Base-by-base conservation (phyloP, 2,329 filamentous ascomycete genomes). In the Colletotrichum sp. region DNA sequence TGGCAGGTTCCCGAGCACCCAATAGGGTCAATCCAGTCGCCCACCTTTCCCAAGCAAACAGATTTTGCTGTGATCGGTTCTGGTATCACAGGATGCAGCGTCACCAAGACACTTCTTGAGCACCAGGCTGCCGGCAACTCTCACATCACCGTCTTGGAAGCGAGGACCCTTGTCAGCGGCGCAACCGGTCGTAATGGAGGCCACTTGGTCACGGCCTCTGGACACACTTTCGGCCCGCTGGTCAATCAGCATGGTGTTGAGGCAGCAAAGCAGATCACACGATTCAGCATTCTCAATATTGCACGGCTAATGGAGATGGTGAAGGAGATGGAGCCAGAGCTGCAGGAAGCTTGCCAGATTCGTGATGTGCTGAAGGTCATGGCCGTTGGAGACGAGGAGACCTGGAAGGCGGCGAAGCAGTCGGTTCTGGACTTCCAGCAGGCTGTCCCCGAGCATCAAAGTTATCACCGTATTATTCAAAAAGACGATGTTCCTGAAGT, bases 21-120 rank as follows among this genome's bases (percentile, higher is more conserved):
- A 18, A 75, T 79, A 5, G 76, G 44, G 13, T 67, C 63, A n/a
- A 60, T 62, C 1, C 70, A 72, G 34, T 72, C 70, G 3, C 13
- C 70, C 5, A 44, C 79, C 26, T 36, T 79, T 3, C 79, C 79
- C 44, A 72, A 69, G 26, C 28, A 15, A 1, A 39, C 49, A 7
- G 84, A 86, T 70, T 78, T 84, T 9, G 79, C 81, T 16, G 80
- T 86, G n/a, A 82, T 86, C 63, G 85, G 85, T 8, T 85, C 84
- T 5, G 85, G 84, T 0, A 82, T 86, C 32, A 83, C 84, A 0
- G 85, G 82, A 15, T 81, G 80, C 15, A 80, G 81, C 26, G 77
- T 85, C 12, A 81, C 82, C 34, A 79, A 81, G 15, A 80, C 81
- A 8, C 78, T 86, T 2, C 79, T 83, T 8, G 71, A 77, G 34